A percentile compares a stretch with the other conserved stretches of the same genome.
Evolutionary conservation across 2,329 filamentous ascomycete species (phyloP).

Genomic region (Botrytis sinoallii): DNA sequence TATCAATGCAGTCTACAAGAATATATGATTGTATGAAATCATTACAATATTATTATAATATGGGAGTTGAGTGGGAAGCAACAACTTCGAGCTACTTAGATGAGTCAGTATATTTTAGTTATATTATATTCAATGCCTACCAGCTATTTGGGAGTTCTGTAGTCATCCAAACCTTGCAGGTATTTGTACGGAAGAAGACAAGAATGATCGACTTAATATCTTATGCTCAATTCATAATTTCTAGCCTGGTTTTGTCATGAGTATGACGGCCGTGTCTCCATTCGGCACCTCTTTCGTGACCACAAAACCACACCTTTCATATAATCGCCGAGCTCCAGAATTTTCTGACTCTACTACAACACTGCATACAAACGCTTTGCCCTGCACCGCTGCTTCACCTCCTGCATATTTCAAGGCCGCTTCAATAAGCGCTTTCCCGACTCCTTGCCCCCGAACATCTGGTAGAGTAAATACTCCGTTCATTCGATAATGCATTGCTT

Average conservation of each 20-base stretch:
- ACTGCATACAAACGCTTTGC: constrained; percentile 33
- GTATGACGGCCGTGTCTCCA: constrained; percentile 21
- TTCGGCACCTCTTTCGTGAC: constrained; percentile 25
- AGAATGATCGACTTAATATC: background rate
- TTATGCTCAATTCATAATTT: too few relatives aligned
- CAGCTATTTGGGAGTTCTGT: background rate
- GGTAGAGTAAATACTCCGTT: constrained; percentile 42
- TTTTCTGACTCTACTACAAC: constrained; percentile 41
- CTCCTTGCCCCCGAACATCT: constrained; percentile 39
- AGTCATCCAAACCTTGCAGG: background rate
- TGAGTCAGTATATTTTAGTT: background rate
- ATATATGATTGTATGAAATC: background rate
- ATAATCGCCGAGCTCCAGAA: constrained; percentile 37
- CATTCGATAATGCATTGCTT: constrained; percentile 36
- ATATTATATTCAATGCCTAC: background rate
- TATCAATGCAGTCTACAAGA: background rate
- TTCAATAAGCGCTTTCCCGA: constrained; percentile 38
- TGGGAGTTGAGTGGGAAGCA: background rate
- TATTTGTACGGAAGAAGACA: background rate
- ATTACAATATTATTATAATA: background rate
- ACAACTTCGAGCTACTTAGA: background rate
- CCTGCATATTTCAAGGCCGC: constrained; percentile 34
- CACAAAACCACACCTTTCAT: constrained; percentile 40
- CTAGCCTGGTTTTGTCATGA: constrained; percentile 22
- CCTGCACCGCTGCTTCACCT: constrained; percentile 27